Evolutionary conservation across 345 rosid genomes (phyloP), one percentile per base, ranked within the genome.

Genomic region (Pseudoturritis turrita): DNA sequence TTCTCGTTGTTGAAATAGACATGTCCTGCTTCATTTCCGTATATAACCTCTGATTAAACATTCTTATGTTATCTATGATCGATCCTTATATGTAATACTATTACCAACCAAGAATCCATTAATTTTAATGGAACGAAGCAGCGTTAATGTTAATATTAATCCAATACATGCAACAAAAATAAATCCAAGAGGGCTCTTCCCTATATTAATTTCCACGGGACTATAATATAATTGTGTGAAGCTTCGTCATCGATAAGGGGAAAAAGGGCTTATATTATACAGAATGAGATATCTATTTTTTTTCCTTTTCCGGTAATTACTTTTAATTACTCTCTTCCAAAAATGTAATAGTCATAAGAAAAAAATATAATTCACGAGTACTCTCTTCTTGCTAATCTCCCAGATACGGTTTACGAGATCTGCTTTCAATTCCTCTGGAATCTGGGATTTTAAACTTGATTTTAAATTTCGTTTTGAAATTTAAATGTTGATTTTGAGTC

Each of bases 401-500:
- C 61, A 73, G 44, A 95, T 83, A 51, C 62, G 78, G 46, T 81
- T 83, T 39, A 89, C 79, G 10, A 91, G 82, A 46, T 85, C 81
- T 73, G 86, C 89, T 79, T 87, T 95, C 77, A 95, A 63, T 17
- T 86, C 78, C 50, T 85, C 88, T 0, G 99, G 98, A 45, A 95
- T 83, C 73, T 86, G 77, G 5, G 88, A 71, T 65, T 73, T 81
- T 46, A 83, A 83, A 15, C 76, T 73, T 58, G 81, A 25, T 77
- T 80, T 87, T 75, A 89, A 92, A 71, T 88, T 89, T 52, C n/a
- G n/a, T n/a, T n/a, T n/a, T n/a, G n/a, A n/a, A n/a, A n/a, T n/a
- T n/a, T n/a, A n/a, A n/a, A n/a, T n/a, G n/a, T n/a, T n/a, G n/a
- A n/a, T n/a, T n/a, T n/a, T n/a, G n/a, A n/a, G n/a, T n/a, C n/a